These are phyloP conservation scores for Fraxinus dipetala DNA, from an alignment of 305 asterid species.

Conservation along the genomic window DNA sequence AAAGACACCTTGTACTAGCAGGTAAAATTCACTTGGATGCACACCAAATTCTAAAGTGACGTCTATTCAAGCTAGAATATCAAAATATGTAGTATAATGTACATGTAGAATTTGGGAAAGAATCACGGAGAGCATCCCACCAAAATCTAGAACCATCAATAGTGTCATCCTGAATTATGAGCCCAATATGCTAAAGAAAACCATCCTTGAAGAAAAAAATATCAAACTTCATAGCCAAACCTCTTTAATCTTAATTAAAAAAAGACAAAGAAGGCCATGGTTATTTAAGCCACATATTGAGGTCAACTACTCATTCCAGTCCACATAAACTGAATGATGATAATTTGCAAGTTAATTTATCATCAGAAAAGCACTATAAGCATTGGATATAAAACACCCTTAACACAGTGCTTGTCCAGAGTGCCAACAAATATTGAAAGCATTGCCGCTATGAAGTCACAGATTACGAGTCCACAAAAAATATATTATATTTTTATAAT, in stretches of 20 bases:
- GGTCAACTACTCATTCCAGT: not conserved
- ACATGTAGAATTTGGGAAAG: not conserved
- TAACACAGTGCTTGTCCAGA: not conserved
- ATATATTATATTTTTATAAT: not conserved
- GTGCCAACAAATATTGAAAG: not conserved
- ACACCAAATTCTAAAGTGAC: not conserved
- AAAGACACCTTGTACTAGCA: not conserved
- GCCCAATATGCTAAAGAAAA: slow-evolving; percentile 4
- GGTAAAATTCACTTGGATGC: not conserved
- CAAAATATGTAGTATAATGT: not conserved
- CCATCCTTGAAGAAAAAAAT: not conserved
- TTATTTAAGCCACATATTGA: not conserved
- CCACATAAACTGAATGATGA: not conserved
- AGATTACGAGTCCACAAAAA: not conserved
- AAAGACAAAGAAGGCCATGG: not conserved
- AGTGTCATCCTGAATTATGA: not conserved
- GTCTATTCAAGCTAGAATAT: not conserved
- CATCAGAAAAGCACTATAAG: not conserved
- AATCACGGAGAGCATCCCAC: not conserved
- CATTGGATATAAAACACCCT: not conserved
- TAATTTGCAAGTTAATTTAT: not conserved
- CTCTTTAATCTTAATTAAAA: not conserved
- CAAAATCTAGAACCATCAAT: not conserved
- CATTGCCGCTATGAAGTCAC: not conserved
- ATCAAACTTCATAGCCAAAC: not conserved